phyloP scores from a whole-genome alignment of 164 flowering plant genomes.

The grape (Vitis vinifera) region ASM3070453v1 NC_081822.1:13122001-13122500 shows the following conservation, averaged over 20 bases:
- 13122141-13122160: too few species aligned
- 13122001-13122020: not conserved
- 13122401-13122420: not conserved
- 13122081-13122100: not conserved
- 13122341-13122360: constrained; percentile 2
- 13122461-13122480: constrained; percentile 9
- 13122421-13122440: not conserved
- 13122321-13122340: not conserved
- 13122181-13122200: constrained; percentile 10
- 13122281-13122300: constrained; percentile 1
- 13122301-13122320: constrained; percentile 2
- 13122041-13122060: not conserved
- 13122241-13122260: not conserved
- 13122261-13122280: constrained; percentile 8
- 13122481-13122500: too few species aligned
- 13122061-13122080: not conserved
- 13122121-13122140: too few species aligned
- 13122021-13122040: not conserved
- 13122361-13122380: not conserved
- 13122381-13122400: not conserved
- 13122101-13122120: not conserved
- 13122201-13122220: constrained; percentile 4
- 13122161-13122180: not conserved
- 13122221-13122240: constrained; percentile 3
- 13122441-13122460: constrained; percentile 4